Conservation (phyloP, 2,329 filamentous ascomycete genomes). For the Aspergillus floridensis region DNA sequence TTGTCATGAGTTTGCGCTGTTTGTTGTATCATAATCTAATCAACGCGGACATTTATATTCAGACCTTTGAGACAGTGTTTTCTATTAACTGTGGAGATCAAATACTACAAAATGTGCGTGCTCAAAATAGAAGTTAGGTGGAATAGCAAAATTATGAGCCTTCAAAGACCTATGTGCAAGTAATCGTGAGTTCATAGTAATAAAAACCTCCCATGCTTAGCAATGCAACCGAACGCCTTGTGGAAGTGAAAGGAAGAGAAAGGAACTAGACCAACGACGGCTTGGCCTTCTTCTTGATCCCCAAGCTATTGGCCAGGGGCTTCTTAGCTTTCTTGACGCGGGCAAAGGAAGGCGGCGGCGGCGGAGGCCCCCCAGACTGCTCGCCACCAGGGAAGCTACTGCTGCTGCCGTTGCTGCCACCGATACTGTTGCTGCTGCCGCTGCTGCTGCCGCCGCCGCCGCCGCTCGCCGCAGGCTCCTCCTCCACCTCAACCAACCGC, state of each 20-base stretch:
- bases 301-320: constrained; percentile 68
- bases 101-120: neutral
- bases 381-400: constrained; percentile 23
- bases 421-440: constrained; percentile 11
- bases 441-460: constrained; percentile 12
- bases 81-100: neutral
- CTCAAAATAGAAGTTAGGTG: neutral
- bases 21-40: constrained; percentile 13
- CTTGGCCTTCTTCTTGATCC: constrained; percentile 86
- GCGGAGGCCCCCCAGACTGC: constrained; percentile 42
- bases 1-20: neutral
- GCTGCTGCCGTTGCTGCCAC: too few species aligned
- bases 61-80: neutral
- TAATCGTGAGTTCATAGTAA: neutral
- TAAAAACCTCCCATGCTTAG: neutral
- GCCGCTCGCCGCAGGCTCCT: constrained; percentile 5
- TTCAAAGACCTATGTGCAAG: neutral
- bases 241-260: neutral
- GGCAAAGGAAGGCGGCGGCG: constrained; percentile 67
- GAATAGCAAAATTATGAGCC: neutral
- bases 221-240: constrained; percentile 10
- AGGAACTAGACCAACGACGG: constrained; percentile 44
- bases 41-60: neutral
- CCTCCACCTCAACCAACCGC: constrained; percentile 41
- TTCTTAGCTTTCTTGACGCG: constrained; percentile 84